These are phyloP conservation scores for Nothopassalora personata DNA, from an alignment of 2,329 filamentous ascomycete species.

Conservation along the genomic window DNA sequence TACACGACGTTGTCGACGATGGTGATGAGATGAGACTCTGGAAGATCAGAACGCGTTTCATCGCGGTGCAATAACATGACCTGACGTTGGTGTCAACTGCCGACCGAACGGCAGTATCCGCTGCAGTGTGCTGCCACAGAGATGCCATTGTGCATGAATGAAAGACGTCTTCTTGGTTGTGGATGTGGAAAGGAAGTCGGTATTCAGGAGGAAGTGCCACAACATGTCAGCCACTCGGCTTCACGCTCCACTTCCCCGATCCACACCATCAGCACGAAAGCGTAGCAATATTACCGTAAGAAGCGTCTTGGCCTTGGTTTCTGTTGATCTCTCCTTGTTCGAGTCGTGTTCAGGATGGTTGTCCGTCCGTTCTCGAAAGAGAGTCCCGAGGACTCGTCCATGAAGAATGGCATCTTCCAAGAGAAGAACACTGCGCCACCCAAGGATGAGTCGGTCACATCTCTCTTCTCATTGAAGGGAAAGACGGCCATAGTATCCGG, in stretches of 20 bases:
- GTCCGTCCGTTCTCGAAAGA: slow-evolving; percentile 7
- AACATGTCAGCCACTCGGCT: background rate
- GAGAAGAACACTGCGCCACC: slow-evolving; percentile 34
- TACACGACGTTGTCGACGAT: slow-evolving; percentile 6
- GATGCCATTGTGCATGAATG: background rate
- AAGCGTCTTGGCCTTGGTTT: background rate
- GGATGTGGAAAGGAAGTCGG: background rate
- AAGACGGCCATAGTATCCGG: slow-evolving; percentile 36
- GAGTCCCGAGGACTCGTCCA: slow-evolving; percentile 31
- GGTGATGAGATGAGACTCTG: slow-evolving; percentile 1
- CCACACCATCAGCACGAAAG: background rate
- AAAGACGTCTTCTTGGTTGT: background rate
- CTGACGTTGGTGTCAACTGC: slow-evolving; percentile 2
- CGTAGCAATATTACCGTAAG: background rate
- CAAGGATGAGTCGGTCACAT: slow-evolving; percentile 21
- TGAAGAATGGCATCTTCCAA: slow-evolving; percentile 33
- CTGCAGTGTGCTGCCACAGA: background rate
- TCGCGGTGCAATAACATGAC: background rate
- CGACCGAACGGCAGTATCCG: background rate
- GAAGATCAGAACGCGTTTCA: background rate
- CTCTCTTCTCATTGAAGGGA: slow-evolving; percentile 31
- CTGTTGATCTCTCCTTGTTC: background rate
- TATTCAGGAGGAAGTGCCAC: background rate
- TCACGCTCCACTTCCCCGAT: no score
- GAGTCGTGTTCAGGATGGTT: background rate